Evolutionary conservation across 2,329 filamentous ascomycete species (phyloP), one percentile per base, ranked within the genome.

Genomic region (Diaporthe sp.): DNA sequence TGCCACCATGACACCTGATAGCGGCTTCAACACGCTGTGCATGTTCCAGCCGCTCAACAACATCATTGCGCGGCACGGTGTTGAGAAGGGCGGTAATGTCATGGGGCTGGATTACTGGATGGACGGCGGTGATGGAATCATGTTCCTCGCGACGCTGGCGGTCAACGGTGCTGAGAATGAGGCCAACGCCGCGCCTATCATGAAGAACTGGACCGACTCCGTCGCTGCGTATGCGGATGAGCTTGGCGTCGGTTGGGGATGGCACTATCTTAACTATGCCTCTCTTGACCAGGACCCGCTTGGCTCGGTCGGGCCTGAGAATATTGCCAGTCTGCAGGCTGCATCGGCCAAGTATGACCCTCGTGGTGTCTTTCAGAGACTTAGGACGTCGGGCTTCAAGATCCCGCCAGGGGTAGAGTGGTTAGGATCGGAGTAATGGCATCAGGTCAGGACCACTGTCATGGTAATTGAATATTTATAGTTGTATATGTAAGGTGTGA

Each of bases 41-140:
- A 78, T 81, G 77, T 81, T 83, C 58, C 82, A 84, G 38, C 82
- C 83, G 22, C 79, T 83, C 42, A 79, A 80, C 13, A 78, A 81
- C 71, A 78, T 80, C 2, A 82, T 82, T 5, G 77, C 79, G 0
- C 77, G 80, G 9, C 81, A 83, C 57, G 78, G 80, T n/a, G 66
- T 80, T 3, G 73, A 72, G n/a, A 81, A 80, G 19, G 82, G 82
- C 3, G 81, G 81, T 5, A 84, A 83, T 47, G 78, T 81, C 25
- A 78, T 84, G 79, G 83, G 81, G 0, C 73, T 84, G 12, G 82
- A 84, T 13, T 75, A 78, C 9, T 80, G 79, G 57, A 78, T 78
- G 1, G 73, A 76, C 10, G 77, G 79, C 0, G 78, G 78, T 40
- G 80, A 80, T 28, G 81, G 79, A 4, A 80, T 83, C 33, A 78